These are phyloP conservation scores for Aspergillus tanneri DNA, from an alignment of 2,329 filamentous ascomycete species.

Conservation along the genomic window DNA sequence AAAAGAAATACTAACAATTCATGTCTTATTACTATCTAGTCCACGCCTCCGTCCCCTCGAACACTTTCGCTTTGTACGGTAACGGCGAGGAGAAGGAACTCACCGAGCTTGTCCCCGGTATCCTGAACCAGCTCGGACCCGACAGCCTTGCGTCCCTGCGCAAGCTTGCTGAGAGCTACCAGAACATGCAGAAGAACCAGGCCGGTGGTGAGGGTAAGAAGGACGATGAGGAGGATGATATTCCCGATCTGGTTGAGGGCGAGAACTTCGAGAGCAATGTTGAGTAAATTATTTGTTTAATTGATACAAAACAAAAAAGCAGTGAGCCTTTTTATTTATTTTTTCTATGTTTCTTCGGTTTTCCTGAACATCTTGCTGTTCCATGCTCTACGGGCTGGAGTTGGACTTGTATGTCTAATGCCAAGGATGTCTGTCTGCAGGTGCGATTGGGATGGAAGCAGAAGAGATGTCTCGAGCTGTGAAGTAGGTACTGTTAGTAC, in stretches of 20 bases:
- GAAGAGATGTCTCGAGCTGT: too few species aligned
- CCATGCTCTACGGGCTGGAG: too few species aligned
- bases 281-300: slow-evolving; percentile 66
- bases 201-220: slow-evolving; percentile 72
- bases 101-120: slow-evolving; percentile 97
- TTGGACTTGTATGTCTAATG: too few species aligned
- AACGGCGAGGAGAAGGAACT: slow-evolving; percentile 99
- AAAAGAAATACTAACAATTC: slow-evolving; percentile 2
- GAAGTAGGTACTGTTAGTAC: too few species aligned
- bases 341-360: too few species aligned
- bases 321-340: too few species aligned
- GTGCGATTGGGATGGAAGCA: too few species aligned
- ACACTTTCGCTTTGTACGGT: slow-evolving; percentile 99
- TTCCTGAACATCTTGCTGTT: too few species aligned
- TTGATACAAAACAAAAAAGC: too few species aligned
- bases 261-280: slow-evolving; percentile 99
- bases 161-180: slow-evolving; percentile 99
- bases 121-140: slow-evolving; percentile 98
- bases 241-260: slow-evolving; percentile 93
- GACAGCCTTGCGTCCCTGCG: slow-evolving; percentile 96
- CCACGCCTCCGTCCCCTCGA: slow-evolving; percentile 92
- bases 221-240: slow-evolving; percentile 78
- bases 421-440: too few species aligned
- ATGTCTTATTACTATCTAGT: slow-evolving; percentile 55
- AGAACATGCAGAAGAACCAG: slow-evolving; percentile 95